Percentiles rank a stretch among this genome's conserved stretches.
Conservation (phyloP, 2,329 filamentous ascomycete species). For the Botrytis paeoniae region DNA sequence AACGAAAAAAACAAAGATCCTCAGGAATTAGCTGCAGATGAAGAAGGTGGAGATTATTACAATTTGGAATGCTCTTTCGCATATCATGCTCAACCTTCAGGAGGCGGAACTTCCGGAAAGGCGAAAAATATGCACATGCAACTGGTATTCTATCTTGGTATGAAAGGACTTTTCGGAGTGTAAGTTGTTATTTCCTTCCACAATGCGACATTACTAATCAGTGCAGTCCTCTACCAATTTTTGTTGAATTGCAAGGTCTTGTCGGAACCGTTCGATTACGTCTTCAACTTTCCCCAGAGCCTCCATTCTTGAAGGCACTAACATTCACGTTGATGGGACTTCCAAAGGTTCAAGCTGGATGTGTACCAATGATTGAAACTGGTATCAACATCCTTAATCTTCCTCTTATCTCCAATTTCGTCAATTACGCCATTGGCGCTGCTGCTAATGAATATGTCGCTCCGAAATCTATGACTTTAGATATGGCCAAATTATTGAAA, state of each 20-base stretch:
- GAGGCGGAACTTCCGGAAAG: slow-evolving; percentile 69
- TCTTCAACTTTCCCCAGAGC: slow-evolving; percentile 81
- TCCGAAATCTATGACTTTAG: slow-evolving; percentile 89
- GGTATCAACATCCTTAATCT: slow-evolving; percentile 90
- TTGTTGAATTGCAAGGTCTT: slow-evolving; percentile 83
- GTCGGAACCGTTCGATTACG: slow-evolving; percentile 83
- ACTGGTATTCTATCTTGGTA: slow-evolving; percentile 85
- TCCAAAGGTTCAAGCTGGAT: slow-evolving; percentile 84
- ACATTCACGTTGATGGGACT: slow-evolving; percentile 94
- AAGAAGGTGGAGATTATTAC: slow-evolving; percentile 89
- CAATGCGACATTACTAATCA: background rate
- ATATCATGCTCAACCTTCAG: slow-evolving; percentile 80
- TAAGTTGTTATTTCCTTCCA: slow-evolving; percentile 12
- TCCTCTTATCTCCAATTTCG: slow-evolving; percentile 87
- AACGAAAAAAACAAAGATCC: slow-evolving; percentile 80
- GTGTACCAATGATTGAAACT: slow-evolving; percentile 86
- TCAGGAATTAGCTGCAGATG: slow-evolving; percentile 81
- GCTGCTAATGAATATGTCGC: slow-evolving; percentile 90
- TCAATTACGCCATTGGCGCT: slow-evolving; percentile 70
- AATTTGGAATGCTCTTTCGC: slow-evolving; percentile 88
- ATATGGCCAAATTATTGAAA: slow-evolving; percentile 84
- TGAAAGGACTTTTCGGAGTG: slow-evolving; percentile 37
- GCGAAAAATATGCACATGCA: slow-evolving; percentile 97
- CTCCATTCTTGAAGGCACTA: slow-evolving; percentile 86
- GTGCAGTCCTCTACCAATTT: slow-evolving; percentile 28